A percentile compares a stretch with the other conserved stretches of the same genome.
Conservation (phyloP, 2,329 filamentous ascomycete genomes). For the Ophiostoma himal-ulmi region DNA sequence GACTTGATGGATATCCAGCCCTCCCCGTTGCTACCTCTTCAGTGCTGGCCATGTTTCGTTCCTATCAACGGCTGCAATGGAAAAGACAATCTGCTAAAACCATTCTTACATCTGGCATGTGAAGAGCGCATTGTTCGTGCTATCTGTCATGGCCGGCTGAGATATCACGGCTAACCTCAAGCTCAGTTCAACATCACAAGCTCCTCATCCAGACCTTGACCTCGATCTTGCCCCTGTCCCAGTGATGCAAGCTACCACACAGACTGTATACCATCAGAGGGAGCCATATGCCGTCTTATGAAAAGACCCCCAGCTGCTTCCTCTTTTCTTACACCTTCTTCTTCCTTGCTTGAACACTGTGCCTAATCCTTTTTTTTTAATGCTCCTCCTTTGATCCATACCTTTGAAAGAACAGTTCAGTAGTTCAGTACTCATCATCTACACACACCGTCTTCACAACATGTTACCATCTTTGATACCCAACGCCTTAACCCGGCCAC, state of each 20-base stretch:
- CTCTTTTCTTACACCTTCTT: too few species aligned
- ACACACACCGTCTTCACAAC: neutral
- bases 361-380: neutral
- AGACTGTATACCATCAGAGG: neutral
- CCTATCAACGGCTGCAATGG: too few species aligned
- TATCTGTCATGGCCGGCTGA: too few species aligned
- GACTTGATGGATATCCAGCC: slow-evolving; percentile 1
- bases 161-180: too few species aligned
- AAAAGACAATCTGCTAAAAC: too few species aligned
- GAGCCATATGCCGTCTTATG: neutral
- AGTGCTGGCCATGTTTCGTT: too few species aligned
- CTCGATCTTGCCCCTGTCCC: slow-evolving; percentile 1
- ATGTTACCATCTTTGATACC: slow-evolving; percentile 29
- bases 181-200: neutral
- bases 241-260: slow-evolving; percentile 7
- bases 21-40: too few species aligned
- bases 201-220: neutral
- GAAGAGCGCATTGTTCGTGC: too few species aligned
- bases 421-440: neutral
- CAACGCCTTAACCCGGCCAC: slow-evolving; percentile 34
- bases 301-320: neutral
- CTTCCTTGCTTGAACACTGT: neutral
- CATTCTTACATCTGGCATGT: too few species aligned
- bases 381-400: neutral
- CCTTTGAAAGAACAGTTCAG: neutral